Evolutionary conservation across 2,329 filamentous ascomycete genomes (phyloP), one percentile per base, ranked within the genome.

Genomic region (Chaetomiaceae sp.): DNA sequence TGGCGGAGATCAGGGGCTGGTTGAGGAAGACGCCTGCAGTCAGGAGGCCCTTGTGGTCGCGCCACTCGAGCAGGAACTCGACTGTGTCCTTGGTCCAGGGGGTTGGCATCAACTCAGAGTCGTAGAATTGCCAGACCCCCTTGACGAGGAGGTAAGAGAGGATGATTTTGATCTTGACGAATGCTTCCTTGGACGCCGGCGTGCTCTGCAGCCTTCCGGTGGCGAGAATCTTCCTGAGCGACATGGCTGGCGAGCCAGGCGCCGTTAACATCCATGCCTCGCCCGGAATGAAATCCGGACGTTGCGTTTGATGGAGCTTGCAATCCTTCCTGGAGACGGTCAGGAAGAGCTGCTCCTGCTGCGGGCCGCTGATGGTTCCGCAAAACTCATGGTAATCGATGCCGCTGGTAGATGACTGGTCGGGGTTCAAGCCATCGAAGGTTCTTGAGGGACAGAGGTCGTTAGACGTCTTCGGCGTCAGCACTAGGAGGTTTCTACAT

Each of bases 111-210:
- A 54, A 43, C 14, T 49, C 40, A 11, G 55, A 49, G 6, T 55
- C 52, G 48, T 55, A 55, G 44, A 58, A 58, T 14, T 55, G 55
- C 55, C 55, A 58, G 9, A 55, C 47, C 3, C 34, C 52, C 12
- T 58, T 58, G 3, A 47, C 53, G 8, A 58, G 6, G 7, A 52
- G 46, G 20, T 57, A 53, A 15, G 46, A 44, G 4, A 54, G 31
- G 4, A 49, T 17, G 20, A 31, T 39, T 25, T 49, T 49, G 19
- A 54, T 38, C 38, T 54, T 54, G 11, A 31, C 14, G n/a, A 29
- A 20, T 29, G 22, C 34, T n/a, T n/a, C 25, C 7, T 49, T 11
- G 15, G n/a, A 27, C 17, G 17, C 6, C 8, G n/a, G n/a, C n/a
- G n/a, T n/a, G n/a, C n/a, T n/a, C n/a, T n/a, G 20, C 6, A 49